Evolutionary conservation across 768 basidiomycete genomes (phyloP), one percentile per base, ranked within the genome.

Genomic region (Clitopilus hobsonii): DNA sequence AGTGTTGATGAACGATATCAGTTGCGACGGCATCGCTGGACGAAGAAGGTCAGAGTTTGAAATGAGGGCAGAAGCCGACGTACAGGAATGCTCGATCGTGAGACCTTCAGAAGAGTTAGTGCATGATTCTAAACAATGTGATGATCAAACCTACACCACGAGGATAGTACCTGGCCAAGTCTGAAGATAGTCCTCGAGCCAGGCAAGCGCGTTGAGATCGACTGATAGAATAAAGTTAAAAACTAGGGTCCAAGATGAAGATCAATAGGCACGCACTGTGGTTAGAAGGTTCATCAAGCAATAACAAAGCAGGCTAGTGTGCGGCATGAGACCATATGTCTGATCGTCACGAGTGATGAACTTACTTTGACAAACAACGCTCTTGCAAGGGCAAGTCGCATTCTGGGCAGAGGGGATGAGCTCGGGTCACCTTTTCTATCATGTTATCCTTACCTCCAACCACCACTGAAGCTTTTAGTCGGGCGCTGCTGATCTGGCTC

Each of bases 1-100:
- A 94, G 68, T 98, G 94, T 69, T 92, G 94, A 68, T 97, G 93
- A n/a, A 98, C 83, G 60, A 99, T 98, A 68, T 99, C 97, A 16
- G 97, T 98, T 3, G 97, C 96, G 30, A 98, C 92, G 14, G 91
- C 89, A 69, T 98, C 96, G 53, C 89, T 91, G 51, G 32, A 57
- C 41, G 23, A 11, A 32, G 6, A 58, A 32, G 48, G 49, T n/a
- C 10, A 28, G 13, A 16, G 4, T 27, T 26, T 27, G 13, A 38
- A n/a, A 25, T 20, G 25, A 20, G 26, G 4, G 6, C 38, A 29
- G 14, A 24, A 32, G 8, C 3, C 20, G 3, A 66, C 83, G 61
- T 63, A 90, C 86, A 98, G 73, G 82, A 98, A 98, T 29, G 94
- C 92, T 65, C 97, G 88, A 70, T 99, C 97, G 79, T 99, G 97